phyloP scores from a whole-genome alignment of 1,284 basidiomycete genomes.

The Sanghuangporus weigelae region DNA sequence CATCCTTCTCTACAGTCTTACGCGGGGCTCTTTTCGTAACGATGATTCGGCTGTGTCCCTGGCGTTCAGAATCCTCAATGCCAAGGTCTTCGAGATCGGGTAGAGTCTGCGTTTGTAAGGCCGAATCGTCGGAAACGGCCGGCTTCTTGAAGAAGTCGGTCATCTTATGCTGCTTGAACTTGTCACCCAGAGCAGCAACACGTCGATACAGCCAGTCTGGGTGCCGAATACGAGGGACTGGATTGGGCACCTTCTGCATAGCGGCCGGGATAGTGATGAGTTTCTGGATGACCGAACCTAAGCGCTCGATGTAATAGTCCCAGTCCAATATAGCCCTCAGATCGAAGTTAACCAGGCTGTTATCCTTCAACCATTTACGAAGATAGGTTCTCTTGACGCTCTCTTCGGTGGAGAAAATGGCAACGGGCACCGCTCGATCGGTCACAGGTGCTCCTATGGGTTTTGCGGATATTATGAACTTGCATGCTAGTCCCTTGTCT shows the following conservation, averaged over 20 bases:
- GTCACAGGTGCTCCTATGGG: conserved; percentile 95
- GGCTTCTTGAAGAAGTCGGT: conserved; percentile 87
- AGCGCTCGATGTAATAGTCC: conserved; percentile 97
- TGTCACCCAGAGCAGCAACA: conserved; percentile 87
- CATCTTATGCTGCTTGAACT: conserved; percentile 96
- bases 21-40: conserved; percentile 38
- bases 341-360: conserved; percentile 84
- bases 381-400: conserved; percentile 87
- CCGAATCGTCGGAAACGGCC: conserved; percentile 26
- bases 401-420: conserved; percentile 96
- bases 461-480: conserved; percentile 97
- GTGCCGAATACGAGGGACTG: conserved; percentile 92
- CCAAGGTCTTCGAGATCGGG: conserved; percentile 70
- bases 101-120: conserved; percentile 29
- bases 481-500: conserved; percentile 98
- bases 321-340: conserved; percentile 95
- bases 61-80: conserved; percentile 22
- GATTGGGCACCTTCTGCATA: conserved; percentile 96
- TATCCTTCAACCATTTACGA: conserved; percentile 96
- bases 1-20: conserved; percentile 34
- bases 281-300: conserved; percentile 98
- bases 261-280: conserved; percentile 99
- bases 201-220: conserved; percentile 97
- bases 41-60: conserved; percentile 42
- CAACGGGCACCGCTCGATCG: conserved; percentile 96